These are phyloP conservation scores for Boeremia lycopersici DNA, from an alignment of 2,329 filamentous ascomycete genomes.

Conservation along the genomic window DNA sequence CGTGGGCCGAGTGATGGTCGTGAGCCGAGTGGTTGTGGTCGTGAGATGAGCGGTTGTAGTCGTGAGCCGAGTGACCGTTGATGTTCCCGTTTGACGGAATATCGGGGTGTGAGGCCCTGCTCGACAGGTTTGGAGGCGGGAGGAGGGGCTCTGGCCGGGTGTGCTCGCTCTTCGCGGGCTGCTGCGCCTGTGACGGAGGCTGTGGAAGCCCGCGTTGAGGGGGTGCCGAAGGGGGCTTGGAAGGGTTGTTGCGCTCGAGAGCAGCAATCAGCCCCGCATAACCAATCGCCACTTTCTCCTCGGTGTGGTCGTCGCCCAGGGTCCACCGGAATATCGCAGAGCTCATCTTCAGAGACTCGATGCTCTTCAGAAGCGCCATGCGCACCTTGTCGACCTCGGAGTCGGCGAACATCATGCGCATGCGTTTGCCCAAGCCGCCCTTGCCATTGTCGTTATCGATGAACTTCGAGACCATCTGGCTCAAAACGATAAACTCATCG, in stretches of 20 bases:
- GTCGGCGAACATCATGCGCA: conserved; percentile 60
- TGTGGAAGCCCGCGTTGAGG: conserved; percentile 35
- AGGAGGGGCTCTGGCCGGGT: not conserved
- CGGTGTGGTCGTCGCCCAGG: conserved; percentile 62
- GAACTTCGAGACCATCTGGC: conserved; percentile 66
- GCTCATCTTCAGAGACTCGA: conserved; percentile 68
- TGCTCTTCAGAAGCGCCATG: conserved; percentile 61
- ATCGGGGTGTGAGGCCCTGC: too few species aligned
- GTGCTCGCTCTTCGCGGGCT: conserved; percentile 21
- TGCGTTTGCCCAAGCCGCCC: conserved; percentile 66
- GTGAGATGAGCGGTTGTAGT: too few species aligned
- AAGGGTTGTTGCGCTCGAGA: conserved; percentile 58
- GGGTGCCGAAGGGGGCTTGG: conserved; percentile 30
- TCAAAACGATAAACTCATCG: conserved; percentile 66
- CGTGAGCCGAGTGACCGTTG: too few species aligned
- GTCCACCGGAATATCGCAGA: conserved; percentile 70
- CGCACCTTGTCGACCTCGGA: conserved; percentile 67
- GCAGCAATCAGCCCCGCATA: conserved; percentile 71
- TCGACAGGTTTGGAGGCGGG: too few species aligned
- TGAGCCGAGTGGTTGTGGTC: not conserved
- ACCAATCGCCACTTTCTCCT: conserved; percentile 68
- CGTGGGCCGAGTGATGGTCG: conserved; percentile 10
- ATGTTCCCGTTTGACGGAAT: too few species aligned
- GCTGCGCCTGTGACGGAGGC: conserved; percentile 36
- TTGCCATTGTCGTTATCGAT: conserved; percentile 66